phyloP scores from a whole-genome alignment of 495 filamentous ascomycete genomes.

The Saxophila tyrrhenica region DNA sequence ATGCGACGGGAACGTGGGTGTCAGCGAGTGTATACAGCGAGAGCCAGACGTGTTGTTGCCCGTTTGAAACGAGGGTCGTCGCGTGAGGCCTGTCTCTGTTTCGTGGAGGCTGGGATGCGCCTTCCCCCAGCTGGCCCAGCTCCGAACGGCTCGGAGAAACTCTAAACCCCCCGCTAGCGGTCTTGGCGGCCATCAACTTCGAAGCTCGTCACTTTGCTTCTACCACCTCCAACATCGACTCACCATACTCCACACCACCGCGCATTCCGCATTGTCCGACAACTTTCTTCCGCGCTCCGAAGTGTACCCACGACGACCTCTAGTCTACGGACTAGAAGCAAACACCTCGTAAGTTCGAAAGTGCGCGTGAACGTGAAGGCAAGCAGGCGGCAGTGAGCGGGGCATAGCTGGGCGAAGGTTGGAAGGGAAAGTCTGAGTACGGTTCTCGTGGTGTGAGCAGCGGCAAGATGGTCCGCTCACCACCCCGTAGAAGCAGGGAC shows the following conservation, averaged over 20 bases:
- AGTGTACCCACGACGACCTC: background rate
- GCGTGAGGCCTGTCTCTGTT: background rate
- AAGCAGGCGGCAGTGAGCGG: background rate
- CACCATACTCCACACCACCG: background rate
- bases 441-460: background rate
- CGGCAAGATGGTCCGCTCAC: conserved; percentile 20
- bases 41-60: background rate
- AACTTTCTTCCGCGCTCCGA: background rate
- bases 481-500: conserved; percentile 15
- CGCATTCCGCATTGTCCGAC: background rate
- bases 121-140: too few relatives aligned
- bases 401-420: background rate
- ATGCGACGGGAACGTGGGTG: background rate
- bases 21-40: background rate
- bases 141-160: background rate
- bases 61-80: background rate
- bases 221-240: background rate
- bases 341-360: too few relatives aligned
- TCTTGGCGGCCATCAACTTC: background rate
- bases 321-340: too few relatives aligned
- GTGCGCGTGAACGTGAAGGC: too few relatives aligned
- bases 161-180: background rate
- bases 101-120: background rate
- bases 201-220: background rate
- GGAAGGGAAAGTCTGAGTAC: background rate